A percentile compares a stretch with the other conserved stretches of the same genome.
These are phyloP conservation scores for Cryptococcus depauperatus DNA, from an alignment of 1,284 basidiomycete species.

Conservation along the genomic window DNA sequence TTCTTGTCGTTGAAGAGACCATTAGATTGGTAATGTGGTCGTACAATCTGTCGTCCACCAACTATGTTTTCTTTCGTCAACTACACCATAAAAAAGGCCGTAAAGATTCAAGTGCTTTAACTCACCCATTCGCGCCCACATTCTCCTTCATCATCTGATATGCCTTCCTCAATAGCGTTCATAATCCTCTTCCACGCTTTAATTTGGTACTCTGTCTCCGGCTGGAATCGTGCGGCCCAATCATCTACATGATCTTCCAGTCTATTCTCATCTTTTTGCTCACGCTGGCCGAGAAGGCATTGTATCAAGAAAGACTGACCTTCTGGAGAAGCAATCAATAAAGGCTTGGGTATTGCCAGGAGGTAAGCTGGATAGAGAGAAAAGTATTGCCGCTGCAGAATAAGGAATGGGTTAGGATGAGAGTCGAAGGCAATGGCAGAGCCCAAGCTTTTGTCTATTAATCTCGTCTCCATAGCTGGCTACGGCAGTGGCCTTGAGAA, in stretches of 20 bases:
- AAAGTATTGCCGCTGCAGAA: constrained; percentile 32
- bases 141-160: background rate
- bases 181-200: constrained; percentile 4
- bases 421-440: too few species aligned
- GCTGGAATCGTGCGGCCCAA: background rate
- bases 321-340: constrained; percentile 7
- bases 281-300: constrained; percentile 2
- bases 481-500: background rate
- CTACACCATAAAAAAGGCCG: background rate
- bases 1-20: constrained; percentile 9
- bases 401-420: constrained; percentile 3
- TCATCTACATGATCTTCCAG: background rate
- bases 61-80: constrained; percentile 14
- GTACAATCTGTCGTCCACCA: constrained; percentile 39
- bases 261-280: background rate
- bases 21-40: constrained; percentile 31
- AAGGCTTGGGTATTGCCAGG: constrained; percentile 20
- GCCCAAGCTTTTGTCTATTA: too few species aligned
- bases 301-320: constrained; percentile 21
- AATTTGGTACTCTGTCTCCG: constrained; percentile 3
- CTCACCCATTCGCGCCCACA: background rate
- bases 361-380: constrained; percentile 37
- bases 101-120: background rate
- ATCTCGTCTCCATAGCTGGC: background rate
- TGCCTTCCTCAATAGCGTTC: background rate